Evolutionary conservation across 306 rosid species (phyloP), one percentile per base, ranked within the genome.

Genomic region (Cucumis melo): DNA sequence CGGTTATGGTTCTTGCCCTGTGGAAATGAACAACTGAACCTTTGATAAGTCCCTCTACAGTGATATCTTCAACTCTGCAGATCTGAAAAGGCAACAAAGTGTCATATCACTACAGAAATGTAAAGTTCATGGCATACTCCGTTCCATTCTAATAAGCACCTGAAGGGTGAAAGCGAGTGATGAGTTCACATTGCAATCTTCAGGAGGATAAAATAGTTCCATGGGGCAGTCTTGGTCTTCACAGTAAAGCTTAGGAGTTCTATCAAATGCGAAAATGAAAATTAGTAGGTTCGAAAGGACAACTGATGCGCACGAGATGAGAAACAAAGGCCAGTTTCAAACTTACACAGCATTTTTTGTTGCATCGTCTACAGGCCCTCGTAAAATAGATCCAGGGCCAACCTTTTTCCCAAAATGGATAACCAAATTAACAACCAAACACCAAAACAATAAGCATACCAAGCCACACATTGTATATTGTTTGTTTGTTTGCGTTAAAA

Each of bases 11-110:
- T 83, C 99, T 88, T 81, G 99, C 98, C 89, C 99, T 81, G 84
- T 95, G 98, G 80, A 95, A 95, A 88, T 92, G 96, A 83, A 95
- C 93, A 75, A 95, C 97, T 29, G 99, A 92, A 63, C 99, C 99
- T 84, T 95, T 84, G 75, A 95, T 82, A 75, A 90, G 91, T 83
- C 99, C 99, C 84, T 88, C 91, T 81, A 92, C 94, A 66, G 79
- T 83, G 75, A 95, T 77, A 78, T 95, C 98, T 87, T 95, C 99
- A 63, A 92, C 98, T 42, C 99, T 92, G 81, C 99, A 95, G 79
- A 95, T 87, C 99, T 95, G 91, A 83, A 65, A 84, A 77, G 77
- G 41, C 20, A 62, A 89, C 65, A 76, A 78, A 70, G 46, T 65
- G 58, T 84, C 71, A 88, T 75, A 59, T 10, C 21, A 78, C 60